Percentiles rank a stretch among this genome's conserved stretches.
Conservation (phyloP, 75 land plant species). For the Cupressus sempervirens region DNA sequence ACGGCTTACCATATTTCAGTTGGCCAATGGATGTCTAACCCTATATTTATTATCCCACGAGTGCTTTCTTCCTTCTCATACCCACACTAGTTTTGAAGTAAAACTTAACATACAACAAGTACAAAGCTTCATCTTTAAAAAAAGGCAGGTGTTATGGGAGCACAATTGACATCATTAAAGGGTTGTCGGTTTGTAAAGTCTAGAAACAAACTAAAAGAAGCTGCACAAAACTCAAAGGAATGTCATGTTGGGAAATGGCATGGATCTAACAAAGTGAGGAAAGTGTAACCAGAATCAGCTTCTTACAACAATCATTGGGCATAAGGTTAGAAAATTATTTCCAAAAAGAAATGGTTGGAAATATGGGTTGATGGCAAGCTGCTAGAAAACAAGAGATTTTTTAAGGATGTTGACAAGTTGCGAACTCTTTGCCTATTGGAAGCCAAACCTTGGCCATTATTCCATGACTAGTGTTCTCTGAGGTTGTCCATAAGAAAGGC, state of each 20-base stretch:
- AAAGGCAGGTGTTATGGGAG: neutral
- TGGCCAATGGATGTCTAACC: neutral
- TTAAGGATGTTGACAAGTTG: neutral
- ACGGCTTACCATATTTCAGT: neutral
- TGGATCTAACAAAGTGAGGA: neutral
- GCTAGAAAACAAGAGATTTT: neutral
- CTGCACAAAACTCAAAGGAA: neutral
- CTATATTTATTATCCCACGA: neutral
- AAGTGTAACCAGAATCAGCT: neutral
- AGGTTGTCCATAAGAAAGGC: neutral
- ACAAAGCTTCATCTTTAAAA: neutral
- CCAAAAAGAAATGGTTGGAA: neutral
- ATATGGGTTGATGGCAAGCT: neutral
- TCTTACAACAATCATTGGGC: neutral
- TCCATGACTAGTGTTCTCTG: neutral
- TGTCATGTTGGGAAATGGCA: neutral
- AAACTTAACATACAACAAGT: neutral
- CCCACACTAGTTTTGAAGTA: neutral
- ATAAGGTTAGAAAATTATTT: neutral
- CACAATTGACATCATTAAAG: neutral
- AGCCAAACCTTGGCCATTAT: neutral
- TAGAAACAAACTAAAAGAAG: neutral
- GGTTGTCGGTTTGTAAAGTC: neutral
- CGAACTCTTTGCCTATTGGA: neutral
- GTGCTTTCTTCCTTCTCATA: neutral